phyloP scores from a whole-genome alignment of 805 yeast genomes.

The Yamadazyma phyllophila region DNA sequence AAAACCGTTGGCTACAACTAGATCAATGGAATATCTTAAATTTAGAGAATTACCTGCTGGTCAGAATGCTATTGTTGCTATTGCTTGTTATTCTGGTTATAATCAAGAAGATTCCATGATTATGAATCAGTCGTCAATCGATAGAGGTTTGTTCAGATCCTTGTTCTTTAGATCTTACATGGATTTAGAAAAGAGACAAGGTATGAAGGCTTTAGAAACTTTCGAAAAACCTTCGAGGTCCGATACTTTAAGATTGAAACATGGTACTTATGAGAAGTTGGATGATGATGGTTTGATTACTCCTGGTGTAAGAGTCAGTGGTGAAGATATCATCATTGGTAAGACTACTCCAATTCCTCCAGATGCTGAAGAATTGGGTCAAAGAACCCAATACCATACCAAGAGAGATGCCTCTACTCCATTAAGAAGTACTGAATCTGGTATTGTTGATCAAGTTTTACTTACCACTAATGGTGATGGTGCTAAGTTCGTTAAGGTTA shows the following conservation, averaged over 20 bases:
- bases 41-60: constrained; percentile 99
- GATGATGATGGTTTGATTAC: constrained; percentile 98
- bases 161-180: constrained; percentile 94
- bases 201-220: constrained; percentile 97
- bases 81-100: constrained; percentile 96
- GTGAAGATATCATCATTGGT: constrained; percentile 98
- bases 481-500: constrained; percentile 91
- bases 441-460: constrained; percentile 97
- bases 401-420: constrained; percentile 99
- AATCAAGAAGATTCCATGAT: constrained; percentile 99
- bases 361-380: constrained; percentile 97
- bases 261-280: constrained; percentile 95
- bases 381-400: constrained; percentile 96
- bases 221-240: constrained; percentile 96
- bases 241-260: constrained; percentile 91
- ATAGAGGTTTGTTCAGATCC: constrained; percentile 93
- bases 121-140: constrained; percentile 98
- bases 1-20: constrained; percentile 95
- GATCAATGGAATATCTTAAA: constrained; percentile 96
- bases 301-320: constrained; percentile 98
- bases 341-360: constrained; percentile 99
- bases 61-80: constrained; percentile 97
- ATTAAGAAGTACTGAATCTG: constrained; percentile 91
- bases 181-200: constrained; percentile 98
- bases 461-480: constrained; percentile 98